Evolutionary conservation across 805 yeast genomes (phyloP), one percentile per base, ranked within the genome.

Genomic region (Spathaspora arborariae): DNA sequence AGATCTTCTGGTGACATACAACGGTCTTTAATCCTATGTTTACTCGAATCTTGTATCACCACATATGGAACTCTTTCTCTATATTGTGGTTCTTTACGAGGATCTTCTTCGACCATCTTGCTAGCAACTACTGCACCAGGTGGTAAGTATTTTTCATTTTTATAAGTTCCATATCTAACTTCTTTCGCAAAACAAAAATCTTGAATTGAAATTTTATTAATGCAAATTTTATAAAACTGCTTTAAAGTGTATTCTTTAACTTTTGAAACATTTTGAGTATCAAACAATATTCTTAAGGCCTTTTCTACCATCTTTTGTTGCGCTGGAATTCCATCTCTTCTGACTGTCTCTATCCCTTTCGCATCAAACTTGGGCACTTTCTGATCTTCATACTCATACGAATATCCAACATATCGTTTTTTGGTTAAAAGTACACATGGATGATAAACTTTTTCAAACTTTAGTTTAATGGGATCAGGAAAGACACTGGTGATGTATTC

Each of bases 281-380:
- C 86, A 60, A 94, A 94, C 2, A 94, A 63, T 0, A 80, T 71
- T 30, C 85, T 68, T 3, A 94, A 64, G 0, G 85, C 65, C 48
- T 81, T 79, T 51, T 88, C 95, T 24, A 88, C 82, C 16, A 94
- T 82, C 53, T 84, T 83, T 64, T 82, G 95, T 53, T 88, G 95
- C 0, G 96, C 96, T 0, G 96, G 96, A 20, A 91, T 85, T 0
- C 98, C 98, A 64, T 94, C 99, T 52, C 99, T 70, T 52, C 99
- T 67, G 0, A 94, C 88, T 0, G 98, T 94, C 59, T 94, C 99
- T 10, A 89, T 90, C 1, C 99, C 99, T 55, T 94, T 94, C 0
- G 99, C 97, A 68, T 94, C 98, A 62, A 94, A 90, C 27, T 65
- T 74, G 0, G 97, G 88, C 5, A 50, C 66, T 2, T 45, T 52